Base-by-base conservation (phyloP, 1,284 basidiomycete species). In the Fomitopsis schrenkii region DNA sequence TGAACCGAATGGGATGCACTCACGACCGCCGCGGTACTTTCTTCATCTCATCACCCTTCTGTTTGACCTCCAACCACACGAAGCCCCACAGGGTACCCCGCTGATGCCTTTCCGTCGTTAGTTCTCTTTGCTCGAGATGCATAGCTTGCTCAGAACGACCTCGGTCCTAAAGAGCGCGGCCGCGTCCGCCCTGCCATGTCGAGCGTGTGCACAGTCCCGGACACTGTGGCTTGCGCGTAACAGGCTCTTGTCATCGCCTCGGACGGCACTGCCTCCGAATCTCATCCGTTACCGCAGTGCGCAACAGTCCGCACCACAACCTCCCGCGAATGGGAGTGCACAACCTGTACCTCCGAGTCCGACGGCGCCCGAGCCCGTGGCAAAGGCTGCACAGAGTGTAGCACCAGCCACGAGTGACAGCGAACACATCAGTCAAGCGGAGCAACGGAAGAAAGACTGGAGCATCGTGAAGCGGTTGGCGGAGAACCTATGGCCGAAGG, bases 361-460 rank as follows among this genome's bases (percentile, higher is more conserved):
- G 10, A 19, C 33, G 2, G n/a, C 52, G 17, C 52, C 33, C 3
- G n/a, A 30, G 4, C 52, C 52, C 19, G 36, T 33, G n/a, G 52
- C 36, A 6, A 40, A 54, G 36, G 36, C 35, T 1, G 19, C 35
- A 5, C 52, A 54, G 52, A 38, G 35, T 15, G 52, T 38, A 10
- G 14, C 52, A 5, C 28, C 52, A 19, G 36, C 52, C n/a, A 28
- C 35, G 4, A 54, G 52, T 26, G 44, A 56, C 33, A 33, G 17
- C 26, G 61, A 67, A 3, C 68, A 72, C 50, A 59, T 72, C n/a
- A 62, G 68, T 7, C 59, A 64, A 35, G 45, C 68, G 5, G 83
- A 90, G 65, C 88, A 91, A 70, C 79, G 90, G 42, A 77, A 73
- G 65, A 85, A 79, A 58, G 90, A 92, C 72, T 91, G 87, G 88